A percentile compares a stretch with the other conserved stretches of the same genome.
Conservation (phyloP, 768 basidiomycete species). For the Cystoderma amianthinum region DNA sequence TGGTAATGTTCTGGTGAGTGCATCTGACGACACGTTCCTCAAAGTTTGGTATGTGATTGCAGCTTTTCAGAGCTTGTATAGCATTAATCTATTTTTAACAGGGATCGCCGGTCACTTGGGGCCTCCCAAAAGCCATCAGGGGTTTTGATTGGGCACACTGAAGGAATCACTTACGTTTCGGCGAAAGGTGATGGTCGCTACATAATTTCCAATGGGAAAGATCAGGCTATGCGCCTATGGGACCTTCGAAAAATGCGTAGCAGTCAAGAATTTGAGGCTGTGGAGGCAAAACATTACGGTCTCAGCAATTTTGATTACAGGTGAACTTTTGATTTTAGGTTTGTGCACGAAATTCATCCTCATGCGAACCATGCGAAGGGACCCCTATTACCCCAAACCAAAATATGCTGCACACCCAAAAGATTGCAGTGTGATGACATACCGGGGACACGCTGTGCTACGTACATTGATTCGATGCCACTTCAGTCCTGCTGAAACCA, state of each 20-base stretch:
- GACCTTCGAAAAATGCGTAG: constrained; percentile 91
- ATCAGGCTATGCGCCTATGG: constrained; percentile 88
- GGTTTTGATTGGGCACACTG: constrained; percentile 90
- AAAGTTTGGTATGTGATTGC: constrained; percentile 80
- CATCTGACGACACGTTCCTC: constrained; percentile 89
- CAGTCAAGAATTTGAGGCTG: constrained; percentile 57
- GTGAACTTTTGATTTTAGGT: constrained; percentile 25
- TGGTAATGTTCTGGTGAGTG: constrained; percentile 92
- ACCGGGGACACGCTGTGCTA: constrained; percentile 84
- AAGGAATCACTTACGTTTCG: constrained; percentile 91
- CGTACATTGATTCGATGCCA: constrained; percentile 93
- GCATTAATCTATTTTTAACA: constrained; percentile 9
- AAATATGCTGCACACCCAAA: constrained; percentile 62
- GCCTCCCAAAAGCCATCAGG: constrained; percentile 76
- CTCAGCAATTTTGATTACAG: constrained; percentile 73
- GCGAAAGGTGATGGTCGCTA: constrained; percentile 97
- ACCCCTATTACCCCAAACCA: constrained; percentile 61
- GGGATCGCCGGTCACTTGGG: constrained; percentile 52
- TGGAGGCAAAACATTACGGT: constrained; percentile 45
- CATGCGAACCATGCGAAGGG: constrained; percentile 29
- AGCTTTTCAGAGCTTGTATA: background rate
- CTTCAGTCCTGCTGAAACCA: constrained; percentile 91
- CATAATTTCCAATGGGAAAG: constrained; percentile 93
- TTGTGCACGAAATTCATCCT: background rate
- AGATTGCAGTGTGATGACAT: constrained; percentile 95